These are phyloP conservation scores for Colletotrichum viniferum DNA, from an alignment of 2,329 filamentous ascomycete species.

Conservation along the genomic window DNA sequence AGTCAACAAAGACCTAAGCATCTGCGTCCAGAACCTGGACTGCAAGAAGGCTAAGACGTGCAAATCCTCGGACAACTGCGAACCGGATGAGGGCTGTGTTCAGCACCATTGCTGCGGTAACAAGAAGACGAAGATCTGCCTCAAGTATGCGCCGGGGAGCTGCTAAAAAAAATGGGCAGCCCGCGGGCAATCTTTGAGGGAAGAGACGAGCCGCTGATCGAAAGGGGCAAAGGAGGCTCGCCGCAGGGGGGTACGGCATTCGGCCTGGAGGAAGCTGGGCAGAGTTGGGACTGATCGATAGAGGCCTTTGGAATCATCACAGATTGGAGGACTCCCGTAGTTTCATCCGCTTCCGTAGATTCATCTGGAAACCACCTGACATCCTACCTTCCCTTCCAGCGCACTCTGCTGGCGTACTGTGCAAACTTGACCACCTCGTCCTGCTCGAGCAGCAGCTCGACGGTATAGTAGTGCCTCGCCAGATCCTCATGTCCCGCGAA, in stretches of 20 bases:
- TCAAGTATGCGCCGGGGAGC: neutral
- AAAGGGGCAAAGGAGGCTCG: neutral
- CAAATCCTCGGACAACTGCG: neutral
- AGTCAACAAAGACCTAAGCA: neutral
- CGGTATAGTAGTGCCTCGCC: slow-evolving; percentile 73
- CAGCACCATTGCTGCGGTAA: neutral
- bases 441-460: slow-evolving; percentile 71
- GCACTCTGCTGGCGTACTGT: slow-evolving; percentile 72
- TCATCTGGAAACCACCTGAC: neutral
- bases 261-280: neutral
- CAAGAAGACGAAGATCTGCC: neutral
- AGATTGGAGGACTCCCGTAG: neutral
- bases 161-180: neutral
- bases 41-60: neutral
- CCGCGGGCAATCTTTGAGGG: neutral
- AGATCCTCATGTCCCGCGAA: slow-evolving; percentile 79
- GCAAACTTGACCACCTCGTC: slow-evolving; percentile 76
- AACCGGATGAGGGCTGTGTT: slow-evolving; percentile 1
- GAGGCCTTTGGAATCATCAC: neutral
- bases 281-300: neutral
- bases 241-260: neutral
- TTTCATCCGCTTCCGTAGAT: neutral
- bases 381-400: slow-evolving; percentile 67
- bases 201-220: neutral
- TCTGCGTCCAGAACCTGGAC: neutral